These are phyloP conservation scores for Phellinidium pouzarii DNA, from an alignment of 1,284 basidiomycete species.

Conservation along the genomic window DNA sequence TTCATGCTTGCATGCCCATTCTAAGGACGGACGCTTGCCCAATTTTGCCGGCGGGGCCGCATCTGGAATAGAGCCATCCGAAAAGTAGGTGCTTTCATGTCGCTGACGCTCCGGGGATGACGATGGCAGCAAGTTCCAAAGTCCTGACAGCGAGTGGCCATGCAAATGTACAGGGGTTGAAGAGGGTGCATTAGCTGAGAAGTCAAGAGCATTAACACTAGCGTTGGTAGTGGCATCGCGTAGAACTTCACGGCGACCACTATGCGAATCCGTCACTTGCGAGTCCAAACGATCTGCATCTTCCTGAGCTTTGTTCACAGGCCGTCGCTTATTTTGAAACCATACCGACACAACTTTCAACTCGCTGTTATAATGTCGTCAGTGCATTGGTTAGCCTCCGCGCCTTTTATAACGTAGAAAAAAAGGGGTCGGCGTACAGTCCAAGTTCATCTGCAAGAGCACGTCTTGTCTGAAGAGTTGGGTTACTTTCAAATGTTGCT, in stretches of 20 bases:
- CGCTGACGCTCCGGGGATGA: constrained; percentile 18
- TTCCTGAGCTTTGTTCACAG: constrained; percentile 1
- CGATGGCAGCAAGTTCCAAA: constrained; percentile 23
- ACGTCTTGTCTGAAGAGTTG: constrained; percentile 5
- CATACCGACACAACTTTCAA: constrained; percentile 17
- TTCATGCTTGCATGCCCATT: constrained; percentile 41
- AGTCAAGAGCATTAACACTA: not conserved
- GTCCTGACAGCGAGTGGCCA: not conserved
- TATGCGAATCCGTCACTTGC: not conserved
- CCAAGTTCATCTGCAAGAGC: constrained; percentile 9
- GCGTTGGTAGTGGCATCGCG: constrained; percentile 1
- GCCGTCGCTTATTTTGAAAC: constrained; percentile 18
- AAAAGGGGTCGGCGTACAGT: constrained; percentile 4
- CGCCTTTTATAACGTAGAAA: not conserved
- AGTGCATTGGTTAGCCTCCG: not conserved
- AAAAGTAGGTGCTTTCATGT: not conserved
- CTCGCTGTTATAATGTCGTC: constrained; percentile 4
- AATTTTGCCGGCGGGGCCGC: not conserved
- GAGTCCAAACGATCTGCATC: not conserved
- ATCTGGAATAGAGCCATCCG: not conserved
- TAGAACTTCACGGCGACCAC: not conserved
- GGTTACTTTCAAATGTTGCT: not conserved
- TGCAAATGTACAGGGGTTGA: not conserved
- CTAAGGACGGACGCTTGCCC: constrained; percentile 29
- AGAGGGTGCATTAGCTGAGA: not conserved